These are phyloP conservation scores for Trichophyton mentagrophytes DNA, from an alignment of 2,329 filamentous ascomycete species.

Conservation along the genomic window DNA sequence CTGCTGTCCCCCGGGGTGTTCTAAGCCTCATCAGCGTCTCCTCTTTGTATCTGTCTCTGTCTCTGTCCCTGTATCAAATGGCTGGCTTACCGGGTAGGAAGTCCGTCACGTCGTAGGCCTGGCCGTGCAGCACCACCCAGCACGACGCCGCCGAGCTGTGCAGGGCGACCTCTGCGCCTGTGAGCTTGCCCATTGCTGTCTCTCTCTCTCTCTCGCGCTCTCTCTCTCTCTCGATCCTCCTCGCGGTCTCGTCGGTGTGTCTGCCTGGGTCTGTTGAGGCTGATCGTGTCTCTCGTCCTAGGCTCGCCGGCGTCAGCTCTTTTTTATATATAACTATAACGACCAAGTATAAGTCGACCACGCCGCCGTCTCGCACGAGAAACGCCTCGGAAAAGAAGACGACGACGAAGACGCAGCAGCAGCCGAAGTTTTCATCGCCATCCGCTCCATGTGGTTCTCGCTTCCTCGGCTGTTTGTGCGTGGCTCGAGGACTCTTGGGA, in stretches of 20 bases:
- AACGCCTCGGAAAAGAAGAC: not conserved
- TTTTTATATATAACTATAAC: not conserved
- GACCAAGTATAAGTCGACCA: not conserved
- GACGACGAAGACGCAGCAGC: not conserved
- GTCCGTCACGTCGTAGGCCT: conserved; percentile 80
- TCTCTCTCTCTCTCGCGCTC: not conserved
- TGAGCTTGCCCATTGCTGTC: conserved; percentile 21
- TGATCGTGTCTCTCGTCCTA: not conserved
- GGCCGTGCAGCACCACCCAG: conserved; percentile 83
- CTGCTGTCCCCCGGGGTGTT: conserved; percentile 78
- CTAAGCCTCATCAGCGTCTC: conserved; percentile 27
- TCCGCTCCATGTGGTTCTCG: not conserved
- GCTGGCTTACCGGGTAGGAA: conserved; percentile 57
- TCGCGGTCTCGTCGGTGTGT: not conserved
- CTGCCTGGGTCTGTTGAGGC: not conserved
- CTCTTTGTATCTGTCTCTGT: too few relatives aligned
- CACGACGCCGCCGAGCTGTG: conserved; percentile 75
- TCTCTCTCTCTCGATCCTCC: not conserved
- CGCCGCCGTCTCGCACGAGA: not conserved
- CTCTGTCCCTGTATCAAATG: too few relatives aligned
- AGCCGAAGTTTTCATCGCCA: not conserved
- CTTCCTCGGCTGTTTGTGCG: too few relatives aligned
- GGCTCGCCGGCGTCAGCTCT: not conserved
- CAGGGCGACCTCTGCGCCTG: conserved; percentile 49
- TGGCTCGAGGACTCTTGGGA: too few relatives aligned